A percentile compares a stretch with the other conserved stretches of the same genome.
These are phyloP conservation scores for Aspergillus brasiliensis DNA, from an alignment of 2,329 filamentous ascomycete genomes.

Conservation along the genomic window DNA sequence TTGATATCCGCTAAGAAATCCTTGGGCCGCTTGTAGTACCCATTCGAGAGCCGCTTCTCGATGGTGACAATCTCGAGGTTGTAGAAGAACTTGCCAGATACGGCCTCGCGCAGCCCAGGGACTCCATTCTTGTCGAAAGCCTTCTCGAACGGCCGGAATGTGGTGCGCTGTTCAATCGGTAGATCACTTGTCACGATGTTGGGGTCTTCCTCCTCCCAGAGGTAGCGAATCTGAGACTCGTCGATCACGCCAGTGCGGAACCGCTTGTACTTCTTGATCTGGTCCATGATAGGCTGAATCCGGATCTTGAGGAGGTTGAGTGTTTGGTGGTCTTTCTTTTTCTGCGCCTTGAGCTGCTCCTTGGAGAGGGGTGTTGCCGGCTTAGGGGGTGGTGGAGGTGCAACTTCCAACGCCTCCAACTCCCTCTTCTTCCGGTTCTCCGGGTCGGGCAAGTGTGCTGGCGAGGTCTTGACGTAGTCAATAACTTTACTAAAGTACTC, in stretches of 20 bases:
- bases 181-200: conserved; percentile 63
- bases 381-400: conserved; percentile 69
- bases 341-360: conserved; percentile 77
- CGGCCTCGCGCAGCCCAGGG: conserved; percentile 72
- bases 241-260: conserved; percentile 82
- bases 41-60: conserved; percentile 94
- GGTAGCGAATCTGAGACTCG: conserved; percentile 72
- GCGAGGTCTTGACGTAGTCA: conserved; percentile 75
- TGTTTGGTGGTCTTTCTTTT: conserved; percentile 78
- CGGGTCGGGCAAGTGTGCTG: conserved; percentile 83
- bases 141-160: conserved; percentile 74
- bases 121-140: conserved; percentile 77
- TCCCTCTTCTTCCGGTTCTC: conserved; percentile 83
- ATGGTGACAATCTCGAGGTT: conserved; percentile 92
- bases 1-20: conserved; percentile 90
- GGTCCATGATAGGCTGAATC: conserved; percentile 94
- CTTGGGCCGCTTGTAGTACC: conserved; percentile 87
- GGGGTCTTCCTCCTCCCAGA: conserved; percentile 82
- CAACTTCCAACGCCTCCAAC: conserved; percentile 74
- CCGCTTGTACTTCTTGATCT: conserved; percentile 90
- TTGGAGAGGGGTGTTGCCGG: conserved; percentile 66
- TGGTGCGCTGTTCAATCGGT: conserved; percentile 58
- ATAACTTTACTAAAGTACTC: conserved; percentile 79
- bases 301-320: conserved; percentile 86
- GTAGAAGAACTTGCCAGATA: conserved; percentile 84